Evolutionary conservation across 1,284 basidiomycete species (phyloP), one percentile per base, ranked within the genome.

Genomic region (Neolentinus lepideus): DNA sequence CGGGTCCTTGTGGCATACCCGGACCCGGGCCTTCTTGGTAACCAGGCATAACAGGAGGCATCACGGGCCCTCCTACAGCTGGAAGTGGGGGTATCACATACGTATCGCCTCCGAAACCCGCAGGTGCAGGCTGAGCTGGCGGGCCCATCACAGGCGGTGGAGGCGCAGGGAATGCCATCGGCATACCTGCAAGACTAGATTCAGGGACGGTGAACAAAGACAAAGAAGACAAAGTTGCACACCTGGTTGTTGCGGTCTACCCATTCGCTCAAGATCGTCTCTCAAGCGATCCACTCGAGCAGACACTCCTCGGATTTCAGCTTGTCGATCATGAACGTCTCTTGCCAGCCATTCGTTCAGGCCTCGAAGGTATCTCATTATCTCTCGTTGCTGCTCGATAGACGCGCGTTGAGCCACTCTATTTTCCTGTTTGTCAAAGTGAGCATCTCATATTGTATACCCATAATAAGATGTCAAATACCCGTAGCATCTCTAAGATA

Each of bases 301-400:
- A 48, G 79, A 72, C 11, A 91, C 80, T 8, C 79, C 79, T n/a
- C 75, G 75, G 43, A 90, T 70, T 63, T 90, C 88, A 3, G 77
- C 73, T 59, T 89, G 87, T 25, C 89, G 80, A 67, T 90, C 85
- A 52, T 77, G 74, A 0, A 89, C 88, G 64, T 91, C 88, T 26
- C 81, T 76, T 56, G 77, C 82, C 14, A 90, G 70, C 89, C 88
- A 91, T 51, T 80, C 76, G 60, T 91, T 90, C 33, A 91, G 71
- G 2, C 74, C 76, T 52, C 77, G 63, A 79, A 91, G 83, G 62
- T 91, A 90, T 45, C 83, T 72, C 79, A 90, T 87, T 46, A 91
- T 72, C 63, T 89, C 87, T 24, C 84, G 77, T 60, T 89, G 86
- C 61, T 91, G 88, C 52, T 88, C 83, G 9, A 88, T 78, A 19